Conservation (phyloP, 1,284 basidiomycete genomes). For the Ceratobasidium sp. region DNA sequence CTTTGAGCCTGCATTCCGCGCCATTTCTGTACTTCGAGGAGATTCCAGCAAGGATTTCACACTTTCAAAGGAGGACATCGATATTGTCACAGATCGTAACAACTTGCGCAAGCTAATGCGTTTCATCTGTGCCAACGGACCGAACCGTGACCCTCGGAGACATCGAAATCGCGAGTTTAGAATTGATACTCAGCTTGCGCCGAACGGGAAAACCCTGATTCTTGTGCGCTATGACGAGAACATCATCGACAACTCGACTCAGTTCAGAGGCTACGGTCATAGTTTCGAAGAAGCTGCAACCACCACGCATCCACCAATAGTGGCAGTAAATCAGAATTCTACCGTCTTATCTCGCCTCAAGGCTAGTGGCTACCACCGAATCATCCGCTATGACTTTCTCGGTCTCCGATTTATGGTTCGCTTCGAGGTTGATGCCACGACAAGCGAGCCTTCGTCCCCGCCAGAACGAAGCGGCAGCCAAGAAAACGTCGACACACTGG, state of each 20-base stretch:
- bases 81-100: constrained; percentile 20
- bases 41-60: not conserved
- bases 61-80: not conserved
- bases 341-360: not conserved
- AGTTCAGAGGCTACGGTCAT: constrained; percentile 15
- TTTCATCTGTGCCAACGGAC: constrained; percentile 11
- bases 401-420: constrained; percentile 29
- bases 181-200: constrained; percentile 25
- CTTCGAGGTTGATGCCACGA: constrained; percentile 22
- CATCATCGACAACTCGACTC: not conserved
- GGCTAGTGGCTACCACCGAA: constrained; percentile 21
- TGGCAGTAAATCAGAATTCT: not conserved
- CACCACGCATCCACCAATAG: not conserved
- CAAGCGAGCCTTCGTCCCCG: too few relatives aligned
- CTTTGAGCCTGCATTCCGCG: constrained; percentile 17
- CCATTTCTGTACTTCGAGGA: constrained; percentile 9
- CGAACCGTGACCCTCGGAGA: constrained; percentile 6
- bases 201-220: constrained; percentile 18
- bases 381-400: constrained; percentile 25
- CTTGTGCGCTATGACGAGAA: constrained; percentile 16
- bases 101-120: constrained; percentile 30
- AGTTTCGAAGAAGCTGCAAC: constrained; percentile 22
- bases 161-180: constrained; percentile 14
- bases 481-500: constrained; percentile 4
- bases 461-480: not conserved